Percentiles rank a stretch among this genome's conserved stretches.
These are phyloP conservation scores for Rosa hybrid DNA, from an alignment of 331 rosid genomes.

Conservation along the genomic window DNA sequence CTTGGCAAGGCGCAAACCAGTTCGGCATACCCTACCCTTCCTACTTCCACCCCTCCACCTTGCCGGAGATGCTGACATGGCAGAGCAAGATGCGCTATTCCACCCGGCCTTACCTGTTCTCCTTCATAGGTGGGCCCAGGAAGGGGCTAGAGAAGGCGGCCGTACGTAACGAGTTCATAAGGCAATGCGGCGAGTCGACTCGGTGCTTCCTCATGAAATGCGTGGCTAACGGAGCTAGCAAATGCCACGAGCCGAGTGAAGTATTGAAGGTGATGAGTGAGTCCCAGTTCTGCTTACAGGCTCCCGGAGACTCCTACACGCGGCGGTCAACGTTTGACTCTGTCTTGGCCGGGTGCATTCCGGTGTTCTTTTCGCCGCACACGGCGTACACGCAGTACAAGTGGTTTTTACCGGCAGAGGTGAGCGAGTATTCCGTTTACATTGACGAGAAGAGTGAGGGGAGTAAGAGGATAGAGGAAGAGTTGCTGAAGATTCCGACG, in stretches of 20 bases:
- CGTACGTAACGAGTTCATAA: constrained; percentile 49
- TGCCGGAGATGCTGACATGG: constrained; percentile 43
- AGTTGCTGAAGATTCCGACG: constrained; percentile 37
- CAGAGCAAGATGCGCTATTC: constrained; percentile 29
- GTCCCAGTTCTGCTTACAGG: constrained; percentile 70
- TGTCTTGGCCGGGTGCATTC: constrained; percentile 66
- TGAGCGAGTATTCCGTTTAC: constrained; percentile 47
- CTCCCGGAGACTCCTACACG: constrained; percentile 80
- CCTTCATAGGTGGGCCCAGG: constrained; percentile 72
- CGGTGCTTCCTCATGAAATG: constrained; percentile 54
- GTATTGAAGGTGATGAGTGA: constrained; percentile 54
- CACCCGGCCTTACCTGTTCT: constrained; percentile 54
- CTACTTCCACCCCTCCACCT: constrained; percentile 62
- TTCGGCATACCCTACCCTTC: constrained; percentile 86
- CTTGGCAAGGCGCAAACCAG: constrained; percentile 68
- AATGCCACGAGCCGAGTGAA: constrained; percentile 54
- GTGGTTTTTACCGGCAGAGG: constrained; percentile 61
- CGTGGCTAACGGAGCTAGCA: not conserved
- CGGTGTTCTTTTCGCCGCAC: constrained; percentile 78
- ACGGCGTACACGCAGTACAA: constrained; percentile 76
- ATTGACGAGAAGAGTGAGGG: constrained; percentile 57
- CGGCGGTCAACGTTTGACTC: constrained; percentile 84
- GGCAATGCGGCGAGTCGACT: constrained; percentile 51
- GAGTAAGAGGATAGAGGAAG: constrained; percentile 55
- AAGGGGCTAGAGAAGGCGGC: constrained; percentile 69